Percentiles rank a stretch among this genome's conserved stretches.
Conservation (phyloP, 257 asterid species). For the Lantana camara region DNA sequence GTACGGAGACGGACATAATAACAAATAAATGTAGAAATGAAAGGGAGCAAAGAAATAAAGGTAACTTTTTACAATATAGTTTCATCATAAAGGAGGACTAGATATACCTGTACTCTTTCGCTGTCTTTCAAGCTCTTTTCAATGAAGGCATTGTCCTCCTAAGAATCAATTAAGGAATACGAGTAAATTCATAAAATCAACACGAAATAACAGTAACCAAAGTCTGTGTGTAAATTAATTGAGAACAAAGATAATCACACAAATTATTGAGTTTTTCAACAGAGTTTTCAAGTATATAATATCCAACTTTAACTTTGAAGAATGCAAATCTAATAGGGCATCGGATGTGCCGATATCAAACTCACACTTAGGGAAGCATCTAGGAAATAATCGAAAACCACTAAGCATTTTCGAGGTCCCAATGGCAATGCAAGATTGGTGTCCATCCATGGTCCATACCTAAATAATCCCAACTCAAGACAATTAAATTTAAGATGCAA, state of each 20-base stretch:
- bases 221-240: background rate
- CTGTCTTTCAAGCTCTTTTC: conserved; percentile 62
- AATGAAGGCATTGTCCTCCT: conserved; percentile 57
- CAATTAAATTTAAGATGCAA: background rate
- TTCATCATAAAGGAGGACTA: background rate
- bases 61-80: too few relatives aligned
- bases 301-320: background rate
- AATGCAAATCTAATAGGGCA: background rate
- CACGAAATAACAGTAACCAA: background rate
- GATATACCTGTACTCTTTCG: conserved; percentile 72
- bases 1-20: background rate
- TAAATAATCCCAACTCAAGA: conserved; percentile 26
- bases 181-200: background rate
- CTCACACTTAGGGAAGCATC: conserved; percentile 71
- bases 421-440: conserved; percentile 79
- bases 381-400: conserved; percentile 82
- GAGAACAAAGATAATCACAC: too few relatives aligned
- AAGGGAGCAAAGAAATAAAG: too few relatives aligned
- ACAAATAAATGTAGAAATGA: background rate
- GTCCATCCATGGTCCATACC: conserved; percentile 99
- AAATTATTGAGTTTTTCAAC: too few relatives aligned
- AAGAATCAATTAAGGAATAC: conserved; percentile 11
- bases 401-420: conserved; percentile 79
- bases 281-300: background rate
- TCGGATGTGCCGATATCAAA: background rate